Evolutionary conservation across 371 early-diverging fungal genomes (phyloP).

Genomic region (Smittium culicis): DNA sequence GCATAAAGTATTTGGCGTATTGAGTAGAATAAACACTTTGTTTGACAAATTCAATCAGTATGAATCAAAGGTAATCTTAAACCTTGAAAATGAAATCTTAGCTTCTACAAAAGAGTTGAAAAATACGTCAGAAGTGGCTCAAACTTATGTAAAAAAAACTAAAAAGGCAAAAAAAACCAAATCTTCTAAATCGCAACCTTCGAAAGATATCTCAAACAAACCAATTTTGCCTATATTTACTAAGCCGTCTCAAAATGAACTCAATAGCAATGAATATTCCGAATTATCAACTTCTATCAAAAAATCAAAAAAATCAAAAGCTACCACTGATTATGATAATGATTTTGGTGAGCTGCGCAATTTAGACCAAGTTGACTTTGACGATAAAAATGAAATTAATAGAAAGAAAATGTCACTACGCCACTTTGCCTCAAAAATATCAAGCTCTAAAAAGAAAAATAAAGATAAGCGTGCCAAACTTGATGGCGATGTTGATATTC

Average conservation of each 20-base stretch:
- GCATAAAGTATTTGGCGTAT: conserved; percentile 70
- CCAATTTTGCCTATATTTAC: not conserved
- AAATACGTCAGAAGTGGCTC: conserved; percentile 8
- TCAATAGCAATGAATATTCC: not conserved
- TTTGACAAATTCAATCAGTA: conserved; percentile 10
- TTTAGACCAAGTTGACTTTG: conserved; percentile 57
- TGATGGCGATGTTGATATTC: conserved; percentile 58
- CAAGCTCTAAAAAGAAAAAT: conserved; percentile 35
- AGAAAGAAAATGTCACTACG: conserved; percentile 31
- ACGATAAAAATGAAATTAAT: conserved; percentile 42
- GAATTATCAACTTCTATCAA: not conserved
- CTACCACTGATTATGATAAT: conserved; percentile 38
- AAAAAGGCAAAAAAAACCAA: conserved; percentile 12
- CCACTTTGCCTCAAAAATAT: conserved; percentile 24
- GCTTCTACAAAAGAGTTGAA: not conserved
- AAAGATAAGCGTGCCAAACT: conserved; percentile 34
- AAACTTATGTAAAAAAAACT: conserved; percentile 1
- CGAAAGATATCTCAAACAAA: not conserved
- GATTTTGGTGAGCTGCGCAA: conserved; percentile 68
- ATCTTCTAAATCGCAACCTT: not conserved
- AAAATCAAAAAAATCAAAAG: not conserved
- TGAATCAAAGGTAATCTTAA: conserved; percentile 8
- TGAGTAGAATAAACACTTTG: not conserved
- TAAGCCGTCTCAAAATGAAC: not conserved
- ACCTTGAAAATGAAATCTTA: not conserved